These are phyloP conservation scores for Euphorbia lathyris DNA, from an alignment of 345 rosid genomes.

Conservation along the genomic window DNA sequence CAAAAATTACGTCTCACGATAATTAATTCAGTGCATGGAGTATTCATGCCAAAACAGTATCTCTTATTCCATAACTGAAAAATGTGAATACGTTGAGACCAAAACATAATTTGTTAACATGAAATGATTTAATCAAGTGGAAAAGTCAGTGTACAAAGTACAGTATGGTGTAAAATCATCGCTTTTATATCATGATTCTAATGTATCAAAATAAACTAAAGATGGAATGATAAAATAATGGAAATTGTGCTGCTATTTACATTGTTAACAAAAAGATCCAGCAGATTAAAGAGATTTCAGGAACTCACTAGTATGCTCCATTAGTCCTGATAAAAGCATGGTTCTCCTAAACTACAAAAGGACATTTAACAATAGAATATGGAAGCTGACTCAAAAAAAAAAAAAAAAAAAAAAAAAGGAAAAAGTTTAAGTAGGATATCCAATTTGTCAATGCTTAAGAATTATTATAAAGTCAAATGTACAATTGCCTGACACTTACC, in stretches of 20 bases:
- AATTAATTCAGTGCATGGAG: too few species aligned
- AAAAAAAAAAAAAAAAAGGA: background rate
- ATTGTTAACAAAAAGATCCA: background rate
- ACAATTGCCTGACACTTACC: background rate
- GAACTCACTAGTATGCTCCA: background rate
- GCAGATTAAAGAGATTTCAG: background rate
- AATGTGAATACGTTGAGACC: background rate
- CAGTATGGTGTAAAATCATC: too few species aligned
- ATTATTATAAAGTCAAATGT: background rate
- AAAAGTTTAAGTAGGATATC: too few species aligned
- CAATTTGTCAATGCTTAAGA: background rate
- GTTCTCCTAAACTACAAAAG: too few species aligned
- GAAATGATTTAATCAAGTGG: too few species aligned
- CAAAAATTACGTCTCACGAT: background rate
- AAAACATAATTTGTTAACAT: background rate
- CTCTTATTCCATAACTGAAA: background rate
- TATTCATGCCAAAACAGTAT: background rate
- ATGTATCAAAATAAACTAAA: too few species aligned
- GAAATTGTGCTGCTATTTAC: background rate
- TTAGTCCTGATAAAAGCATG: background rate
- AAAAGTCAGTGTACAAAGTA: too few species aligned
- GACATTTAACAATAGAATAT: too few species aligned
- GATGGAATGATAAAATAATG: background rate
- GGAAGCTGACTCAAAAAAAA: background rate
- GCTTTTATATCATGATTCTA: too few species aligned